Evolutionary conservation across 495 filamentous ascomycete species (phyloP).

Genomic region (Hypoxylon crocopeplum): DNA sequence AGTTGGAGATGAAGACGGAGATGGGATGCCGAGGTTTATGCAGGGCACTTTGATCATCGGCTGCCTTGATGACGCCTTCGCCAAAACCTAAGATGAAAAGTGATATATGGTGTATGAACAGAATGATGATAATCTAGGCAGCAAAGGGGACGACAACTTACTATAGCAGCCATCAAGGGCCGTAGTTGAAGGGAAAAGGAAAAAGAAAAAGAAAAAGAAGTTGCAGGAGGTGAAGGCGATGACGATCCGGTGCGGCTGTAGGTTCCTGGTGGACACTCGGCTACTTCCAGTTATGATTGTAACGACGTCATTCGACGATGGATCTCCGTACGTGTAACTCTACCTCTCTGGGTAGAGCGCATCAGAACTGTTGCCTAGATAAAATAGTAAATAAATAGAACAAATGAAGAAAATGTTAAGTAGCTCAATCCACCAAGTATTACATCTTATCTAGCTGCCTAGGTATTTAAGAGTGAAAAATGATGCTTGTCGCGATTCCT

Average conservation of each 20-base stretch:
- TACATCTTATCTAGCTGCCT: too few relatives aligned
- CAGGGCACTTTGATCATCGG: conserved; percentile 35
- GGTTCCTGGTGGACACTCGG: too few relatives aligned
- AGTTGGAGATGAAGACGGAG: not conserved
- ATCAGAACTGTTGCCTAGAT: too few relatives aligned
- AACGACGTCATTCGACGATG: conserved; percentile 26
- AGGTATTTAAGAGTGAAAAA: too few relatives aligned
- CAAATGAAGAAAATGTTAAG: too few relatives aligned
- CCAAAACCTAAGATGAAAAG: conserved; percentile 2
- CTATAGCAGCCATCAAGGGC: conserved; percentile 56
- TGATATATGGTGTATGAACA: not conserved
- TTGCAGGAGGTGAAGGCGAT: too few relatives aligned
- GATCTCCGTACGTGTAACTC: conserved; percentile 1
- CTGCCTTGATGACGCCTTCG: conserved; percentile 17
- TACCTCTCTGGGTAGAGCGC: too few relatives aligned
- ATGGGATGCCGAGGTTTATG: conserved; percentile 10
- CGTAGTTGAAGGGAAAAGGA: not conserved
- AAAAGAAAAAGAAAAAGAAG: not conserved
- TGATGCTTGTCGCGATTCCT: too few relatives aligned
- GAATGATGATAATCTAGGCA: conserved; percentile 3
- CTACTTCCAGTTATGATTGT: not conserved
- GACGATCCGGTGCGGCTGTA: too few relatives aligned
- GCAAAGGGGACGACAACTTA: conserved; percentile 39
- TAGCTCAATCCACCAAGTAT: too few relatives aligned
- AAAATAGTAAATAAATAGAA: too few relatives aligned